A percentile compares a stretch with the other conserved stretches of the same genome.
Conservation (phyloP, 2,329 filamentous ascomycete genomes). For the Penicillium vulpinum region DNA sequence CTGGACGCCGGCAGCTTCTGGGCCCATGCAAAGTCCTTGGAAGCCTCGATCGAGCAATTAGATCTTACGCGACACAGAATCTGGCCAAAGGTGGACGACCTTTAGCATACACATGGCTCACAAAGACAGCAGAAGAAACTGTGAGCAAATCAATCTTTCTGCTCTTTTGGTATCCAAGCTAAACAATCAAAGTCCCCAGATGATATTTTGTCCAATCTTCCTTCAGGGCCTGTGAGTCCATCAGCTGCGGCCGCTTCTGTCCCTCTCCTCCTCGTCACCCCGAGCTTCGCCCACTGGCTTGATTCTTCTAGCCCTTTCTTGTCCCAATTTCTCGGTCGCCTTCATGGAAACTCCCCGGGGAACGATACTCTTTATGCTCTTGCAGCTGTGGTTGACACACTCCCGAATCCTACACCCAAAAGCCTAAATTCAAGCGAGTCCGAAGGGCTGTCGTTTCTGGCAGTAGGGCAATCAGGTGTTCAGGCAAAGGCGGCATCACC, state of each 20-base stretch:
- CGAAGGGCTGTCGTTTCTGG: constrained; percentile 40
- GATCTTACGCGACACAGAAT: constrained; percentile 21
- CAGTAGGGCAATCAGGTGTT: constrained; percentile 27
- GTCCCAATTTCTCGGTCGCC: constrained; percentile 29
- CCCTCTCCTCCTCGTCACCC: constrained; percentile 40
- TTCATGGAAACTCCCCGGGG: constrained; percentile 22
- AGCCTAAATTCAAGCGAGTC: constrained; percentile 17
- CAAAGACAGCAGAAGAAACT: constrained; percentile 30
- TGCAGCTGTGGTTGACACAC: constrained; percentile 40
- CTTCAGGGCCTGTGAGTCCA: constrained; percentile 15
- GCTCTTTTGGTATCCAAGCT: background rate
- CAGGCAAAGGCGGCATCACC: constrained; percentile 31
- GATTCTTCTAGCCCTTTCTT: constrained; percentile 35
- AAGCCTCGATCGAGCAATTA: constrained; percentile 6
- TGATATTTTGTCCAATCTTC: constrained; percentile 32
- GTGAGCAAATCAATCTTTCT: constrained; percentile 19
- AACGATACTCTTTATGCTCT: constrained; percentile 29
- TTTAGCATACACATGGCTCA: constrained; percentile 37
- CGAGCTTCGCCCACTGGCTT: constrained; percentile 40
- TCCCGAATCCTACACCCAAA: constrained; percentile 25
- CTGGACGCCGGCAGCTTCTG: constrained; percentile 4
- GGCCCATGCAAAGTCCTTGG: constrained; percentile 3
- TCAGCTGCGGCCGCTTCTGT: constrained; percentile 20
- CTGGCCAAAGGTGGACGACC: constrained; percentile 3
- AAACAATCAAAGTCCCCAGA: constrained; percentile 27